Evolutionary conservation across 192 early-diverging fungal species (phyloP).

Genomic region (Coemansia sp.): DNA sequence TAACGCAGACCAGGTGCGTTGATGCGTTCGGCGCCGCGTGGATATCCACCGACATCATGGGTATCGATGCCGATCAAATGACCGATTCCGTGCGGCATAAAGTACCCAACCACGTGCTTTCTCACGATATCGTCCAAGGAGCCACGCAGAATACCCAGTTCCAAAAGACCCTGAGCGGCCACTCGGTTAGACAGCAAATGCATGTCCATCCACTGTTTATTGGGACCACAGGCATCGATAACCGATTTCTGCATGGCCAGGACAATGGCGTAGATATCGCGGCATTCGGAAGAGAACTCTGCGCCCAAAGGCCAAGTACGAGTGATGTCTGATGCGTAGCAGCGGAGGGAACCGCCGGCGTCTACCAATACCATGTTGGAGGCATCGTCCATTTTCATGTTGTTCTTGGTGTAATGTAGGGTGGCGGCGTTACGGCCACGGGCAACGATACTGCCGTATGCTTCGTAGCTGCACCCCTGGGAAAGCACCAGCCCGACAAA

Average conservation of each 20-base stretch:
- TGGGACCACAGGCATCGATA: conserved; percentile 63
- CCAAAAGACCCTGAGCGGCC: conserved; percentile 58
- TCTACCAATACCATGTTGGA: conserved; percentile 77
- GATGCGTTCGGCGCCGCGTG: conserved; percentile 70
- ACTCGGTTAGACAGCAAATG: conserved; percentile 72
- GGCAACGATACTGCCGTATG: conserved; percentile 86
- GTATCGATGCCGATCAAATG: conserved; percentile 89
- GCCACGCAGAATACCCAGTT: conserved; percentile 75
- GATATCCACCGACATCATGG: conserved; percentile 82
- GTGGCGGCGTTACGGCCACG: conserved; percentile 74
- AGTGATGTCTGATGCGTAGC: conserved; percentile 91
- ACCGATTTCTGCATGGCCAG: conserved; percentile 80
- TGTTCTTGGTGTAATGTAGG: conserved; percentile 84
- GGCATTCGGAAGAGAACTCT: conserved; percentile 68
- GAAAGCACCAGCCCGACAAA: conserved; percentile 74
- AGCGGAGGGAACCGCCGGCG: conserved; percentile 76
- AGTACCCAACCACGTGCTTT: conserved; percentile 73
- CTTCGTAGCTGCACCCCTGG: conserved; percentile 70
- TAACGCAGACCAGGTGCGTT: conserved; percentile 70
- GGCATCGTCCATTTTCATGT: conserved; percentile 55
- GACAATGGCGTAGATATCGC: conserved; percentile 79
- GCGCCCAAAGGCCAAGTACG: conserved; percentile 82
- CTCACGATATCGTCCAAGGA: conserved; percentile 59
- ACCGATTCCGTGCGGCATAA: conserved; percentile 92
- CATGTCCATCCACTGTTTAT: conserved; percentile 86